Conservation (phyloP, 768 basidiomycete species). For the Russula emetica region DNA sequence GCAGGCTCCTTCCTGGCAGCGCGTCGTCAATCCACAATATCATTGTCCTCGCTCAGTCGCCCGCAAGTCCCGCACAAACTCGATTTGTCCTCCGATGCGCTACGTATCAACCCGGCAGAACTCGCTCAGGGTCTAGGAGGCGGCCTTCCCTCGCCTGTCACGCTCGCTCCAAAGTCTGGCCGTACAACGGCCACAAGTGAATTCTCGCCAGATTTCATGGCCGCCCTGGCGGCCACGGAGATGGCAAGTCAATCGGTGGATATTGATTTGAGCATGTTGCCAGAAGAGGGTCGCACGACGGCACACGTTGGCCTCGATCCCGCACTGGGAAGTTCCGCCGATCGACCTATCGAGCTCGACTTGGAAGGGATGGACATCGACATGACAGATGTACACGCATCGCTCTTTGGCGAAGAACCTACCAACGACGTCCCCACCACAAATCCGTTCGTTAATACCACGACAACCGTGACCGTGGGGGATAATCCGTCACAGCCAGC, state of each 20-base stretch:
- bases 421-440: constrained; percentile 29
- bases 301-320: constrained; percentile 38
- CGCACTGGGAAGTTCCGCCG: constrained; percentile 57
- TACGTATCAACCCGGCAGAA: constrained; percentile 65
- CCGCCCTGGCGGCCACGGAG: constrained; percentile 42
- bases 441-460: constrained; percentile 30
- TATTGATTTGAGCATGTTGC: constrained; percentile 51
- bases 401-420: constrained; percentile 49
- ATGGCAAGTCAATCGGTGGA: constrained; percentile 39
- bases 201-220: constrained; percentile 57
- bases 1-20: constrained; percentile 32
- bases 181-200: constrained; percentile 45
- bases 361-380: constrained; percentile 64
- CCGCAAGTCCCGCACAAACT: constrained; percentile 68
- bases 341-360: constrained; percentile 80
- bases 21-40: constrained; percentile 72
- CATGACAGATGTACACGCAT: constrained; percentile 42
- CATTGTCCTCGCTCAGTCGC: constrained; percentile 73
- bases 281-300: constrained; percentile 28
- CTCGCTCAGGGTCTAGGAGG: constrained; percentile 51
- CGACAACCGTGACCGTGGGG: constrained; percentile 11
- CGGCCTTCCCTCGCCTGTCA: constrained; percentile 72
- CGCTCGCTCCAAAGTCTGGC: constrained; percentile 75
- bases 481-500: constrained; percentile 30
- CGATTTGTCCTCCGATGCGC: constrained; percentile 68